A percentile compares a stretch with the other conserved stretches of the same genome.
Conservation (phyloP, 1,139 yeast species). For the Arxiozyma telluris region DNA sequence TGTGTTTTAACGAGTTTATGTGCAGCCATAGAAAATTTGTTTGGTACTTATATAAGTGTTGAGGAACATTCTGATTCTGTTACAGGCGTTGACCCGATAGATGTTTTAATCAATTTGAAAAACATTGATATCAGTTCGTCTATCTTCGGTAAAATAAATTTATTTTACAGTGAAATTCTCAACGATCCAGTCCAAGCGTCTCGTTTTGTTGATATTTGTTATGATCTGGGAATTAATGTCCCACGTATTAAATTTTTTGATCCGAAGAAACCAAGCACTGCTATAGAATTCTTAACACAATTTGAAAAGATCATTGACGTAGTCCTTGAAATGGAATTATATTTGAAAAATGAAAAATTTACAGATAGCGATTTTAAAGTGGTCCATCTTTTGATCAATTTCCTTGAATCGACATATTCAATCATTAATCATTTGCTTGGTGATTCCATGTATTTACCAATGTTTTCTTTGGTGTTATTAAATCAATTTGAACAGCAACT, state of each 20-base stretch:
- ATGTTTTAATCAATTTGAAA: constrained; percentile 9
- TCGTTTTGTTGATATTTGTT: constrained; percentile 6
- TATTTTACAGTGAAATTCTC: constrained; percentile 9
- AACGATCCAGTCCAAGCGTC: constrained; percentile 2
- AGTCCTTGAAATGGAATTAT: constrained; percentile 7
- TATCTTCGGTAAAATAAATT: constrained; percentile 12
- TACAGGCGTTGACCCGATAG: constrained; percentile 2
- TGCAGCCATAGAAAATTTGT: background rate
- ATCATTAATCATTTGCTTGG: constrained; percentile 1
- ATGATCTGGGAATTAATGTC: background rate
- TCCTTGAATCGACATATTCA: background rate
- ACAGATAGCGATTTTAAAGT: constrained; percentile 9
- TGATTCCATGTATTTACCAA: constrained; percentile 1
- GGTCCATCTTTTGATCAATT: background rate
- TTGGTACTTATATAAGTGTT: background rate
- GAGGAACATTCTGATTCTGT: background rate
- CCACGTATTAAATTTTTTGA: constrained; percentile 5
- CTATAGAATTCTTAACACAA: constrained; percentile 8
- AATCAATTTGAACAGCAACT: constrained; percentile 8
- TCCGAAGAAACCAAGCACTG: constrained; percentile 7
- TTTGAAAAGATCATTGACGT: constrained; percentile 8
- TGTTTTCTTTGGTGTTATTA: constrained; percentile 3
- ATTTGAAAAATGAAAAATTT: constrained; percentile 9
- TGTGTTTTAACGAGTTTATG: constrained; percentile 1
- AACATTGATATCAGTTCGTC: constrained; percentile 10